Percentiles rank a stretch among this genome's conserved stretches.
These are phyloP conservation scores for Candida sanyaensis DNA, from an alignment of 1,139 yeast species.

Conservation along the genomic window DNA sequence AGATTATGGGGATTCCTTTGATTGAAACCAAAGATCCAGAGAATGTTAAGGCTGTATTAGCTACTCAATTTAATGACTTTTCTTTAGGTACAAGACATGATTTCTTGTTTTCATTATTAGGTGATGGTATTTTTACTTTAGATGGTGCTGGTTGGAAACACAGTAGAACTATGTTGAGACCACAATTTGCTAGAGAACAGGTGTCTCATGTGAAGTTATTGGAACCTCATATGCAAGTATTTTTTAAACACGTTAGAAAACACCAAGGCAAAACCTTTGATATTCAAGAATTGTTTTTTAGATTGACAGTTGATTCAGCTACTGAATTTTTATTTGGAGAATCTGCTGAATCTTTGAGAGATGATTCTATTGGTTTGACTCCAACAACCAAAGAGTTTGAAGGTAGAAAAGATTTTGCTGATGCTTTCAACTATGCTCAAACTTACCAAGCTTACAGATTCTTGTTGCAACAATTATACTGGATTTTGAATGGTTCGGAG, in stretches of 20 bases:
- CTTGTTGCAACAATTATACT: conserved; percentile 30
- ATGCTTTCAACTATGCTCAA: conserved; percentile 35
- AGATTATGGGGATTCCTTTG: conserved; percentile 28
- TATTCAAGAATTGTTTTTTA: conserved; percentile 40
- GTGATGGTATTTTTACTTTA: conserved; percentile 60
- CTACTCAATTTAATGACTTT: conserved; percentile 53
- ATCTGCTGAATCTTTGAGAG: conserved; percentile 42
- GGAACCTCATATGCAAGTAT: conserved; percentile 45
- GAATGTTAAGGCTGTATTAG: conserved; percentile 37
- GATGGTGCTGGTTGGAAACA: conserved; percentile 61
- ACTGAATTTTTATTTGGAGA: conserved; percentile 63
- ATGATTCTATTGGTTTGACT: conserved; percentile 25
- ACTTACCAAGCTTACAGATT: conserved; percentile 25
- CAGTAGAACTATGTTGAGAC: conserved; percentile 55
- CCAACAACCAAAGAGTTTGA: conserved; percentile 9
- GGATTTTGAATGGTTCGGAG: conserved; percentile 27
- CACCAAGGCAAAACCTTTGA: conserved; percentile 28
- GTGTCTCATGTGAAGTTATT: conserved; percentile 46
- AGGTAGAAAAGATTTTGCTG: conserved; percentile 18
- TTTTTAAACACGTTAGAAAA: conserved; percentile 31
- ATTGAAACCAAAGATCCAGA: conserved; percentile 30
- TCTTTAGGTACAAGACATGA: conserved; percentile 49
- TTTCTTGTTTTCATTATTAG: conserved; percentile 46
- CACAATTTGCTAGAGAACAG: conserved; percentile 55
- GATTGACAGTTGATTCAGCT: conserved; percentile 57